A percentile compares a stretch with the other conserved stretches of the same genome.
Evolutionary conservation across 2,329 filamentous ascomycete genomes (phyloP).

Genomic region (Incumbomyces delicatus): DNA sequence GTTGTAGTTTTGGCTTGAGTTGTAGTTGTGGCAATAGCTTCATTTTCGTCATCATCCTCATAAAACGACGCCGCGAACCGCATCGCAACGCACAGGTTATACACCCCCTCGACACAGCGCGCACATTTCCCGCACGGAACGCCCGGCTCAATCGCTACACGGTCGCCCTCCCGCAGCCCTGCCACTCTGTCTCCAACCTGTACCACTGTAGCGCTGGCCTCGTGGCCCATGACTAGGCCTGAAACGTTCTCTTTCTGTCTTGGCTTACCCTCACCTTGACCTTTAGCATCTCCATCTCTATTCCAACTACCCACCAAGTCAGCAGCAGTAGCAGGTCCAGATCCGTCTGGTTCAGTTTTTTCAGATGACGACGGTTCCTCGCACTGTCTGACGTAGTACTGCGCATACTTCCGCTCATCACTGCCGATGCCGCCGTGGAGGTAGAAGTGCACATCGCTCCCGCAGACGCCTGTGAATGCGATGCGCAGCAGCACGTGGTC

Average conservation of each 20-base stretch:
- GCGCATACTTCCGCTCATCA: slow-evolving; percentile 1
- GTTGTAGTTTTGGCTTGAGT: too few species aligned
- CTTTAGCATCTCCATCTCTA: too few species aligned
- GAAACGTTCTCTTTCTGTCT: slow-evolving; percentile 3
- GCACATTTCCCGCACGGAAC: slow-evolving; percentile 28
- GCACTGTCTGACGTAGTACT: neutral
- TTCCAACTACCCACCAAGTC: too few species aligned
- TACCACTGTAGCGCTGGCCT: slow-evolving; percentile 25
- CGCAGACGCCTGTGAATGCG: slow-evolving; percentile 36
- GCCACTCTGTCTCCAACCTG: slow-evolving; percentile 21
- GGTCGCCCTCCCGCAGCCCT: slow-evolving; percentile 23
- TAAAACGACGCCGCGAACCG: slow-evolving; percentile 34
- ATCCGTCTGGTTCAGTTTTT: too few species aligned
- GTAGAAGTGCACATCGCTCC: slow-evolving; percentile 35
- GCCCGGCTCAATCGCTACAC: slow-evolving; percentile 30
- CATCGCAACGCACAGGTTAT: slow-evolving; percentile 34
- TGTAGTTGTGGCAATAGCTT: too few species aligned
- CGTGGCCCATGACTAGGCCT: slow-evolving; percentile 27
- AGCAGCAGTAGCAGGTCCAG: too few species aligned
- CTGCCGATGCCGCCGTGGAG: slow-evolving; percentile 26
- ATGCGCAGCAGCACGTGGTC: slow-evolving; percentile 36
- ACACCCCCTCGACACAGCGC: slow-evolving; percentile 29
- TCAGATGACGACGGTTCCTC: too few species aligned
- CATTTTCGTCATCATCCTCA: slow-evolving; percentile 7
- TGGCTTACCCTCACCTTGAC: too few species aligned